These are phyloP conservation scores for Hanseniaspora singularis DNA, from an alignment of 805 yeast genomes.

Conservation along the genomic window DNA sequence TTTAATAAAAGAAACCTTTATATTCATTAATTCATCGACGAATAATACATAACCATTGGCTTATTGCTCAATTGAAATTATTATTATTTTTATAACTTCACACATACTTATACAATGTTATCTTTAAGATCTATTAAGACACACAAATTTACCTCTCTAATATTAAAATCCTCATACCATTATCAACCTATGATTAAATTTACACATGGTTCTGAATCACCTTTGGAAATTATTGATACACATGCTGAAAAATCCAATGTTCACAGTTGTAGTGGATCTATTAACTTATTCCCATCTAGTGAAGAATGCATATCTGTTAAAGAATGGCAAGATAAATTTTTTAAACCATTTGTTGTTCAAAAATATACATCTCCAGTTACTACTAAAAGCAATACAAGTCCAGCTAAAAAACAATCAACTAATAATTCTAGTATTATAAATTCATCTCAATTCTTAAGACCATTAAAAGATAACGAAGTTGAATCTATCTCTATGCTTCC, in stretches of 20 bases:
- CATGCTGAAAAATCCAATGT: constrained; percentile 22
- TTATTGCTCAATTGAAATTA: too few species aligned
- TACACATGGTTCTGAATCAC: constrained; percentile 42
- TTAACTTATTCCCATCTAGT: constrained; percentile 23
- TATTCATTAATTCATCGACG: too few species aligned
- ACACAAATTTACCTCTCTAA: not conserved
- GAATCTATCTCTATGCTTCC: constrained; percentile 59
- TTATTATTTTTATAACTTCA: too few species aligned
- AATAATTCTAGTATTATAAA: constrained; percentile 12
- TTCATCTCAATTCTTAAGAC: constrained; percentile 26
- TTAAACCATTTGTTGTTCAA: constrained; percentile 33
- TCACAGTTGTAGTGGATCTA: constrained; percentile 22
- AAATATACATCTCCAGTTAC: constrained; percentile 34
- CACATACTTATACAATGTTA: not conserved
- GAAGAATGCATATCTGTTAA: constrained; percentile 22
- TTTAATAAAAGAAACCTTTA: too few species aligned
- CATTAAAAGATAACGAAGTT: constrained; percentile 31
- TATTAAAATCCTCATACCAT: not conserved
- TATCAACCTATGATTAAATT: constrained; percentile 71
- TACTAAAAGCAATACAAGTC: constrained; percentile 37
- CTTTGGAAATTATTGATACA: constrained; percentile 33
- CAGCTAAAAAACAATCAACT: constrained; percentile 12
- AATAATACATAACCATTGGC: too few species aligned
- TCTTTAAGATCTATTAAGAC: not conserved
- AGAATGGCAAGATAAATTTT: constrained; percentile 21